Conservation (phyloP, 768 basidiomycete genomes). For the Mycena vulgaris region DNA sequence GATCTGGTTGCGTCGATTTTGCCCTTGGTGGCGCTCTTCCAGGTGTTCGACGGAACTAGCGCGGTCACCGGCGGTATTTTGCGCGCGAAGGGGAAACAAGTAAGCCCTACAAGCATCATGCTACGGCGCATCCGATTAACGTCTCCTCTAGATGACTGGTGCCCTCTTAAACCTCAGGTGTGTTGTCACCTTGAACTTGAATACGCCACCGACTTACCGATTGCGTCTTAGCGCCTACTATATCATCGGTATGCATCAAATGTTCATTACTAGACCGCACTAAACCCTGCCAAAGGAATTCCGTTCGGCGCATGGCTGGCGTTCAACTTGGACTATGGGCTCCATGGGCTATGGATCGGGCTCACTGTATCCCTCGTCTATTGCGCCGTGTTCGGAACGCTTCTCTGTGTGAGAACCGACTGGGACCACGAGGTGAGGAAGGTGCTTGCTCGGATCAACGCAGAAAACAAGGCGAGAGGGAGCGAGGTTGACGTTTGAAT, state of each 20-base stretch:
- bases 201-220: neutral
- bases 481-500: conserved; percentile 19
- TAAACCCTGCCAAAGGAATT: conserved; percentile 62
- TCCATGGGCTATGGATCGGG: conserved; percentile 90
- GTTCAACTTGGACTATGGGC: conserved; percentile 69
- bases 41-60: conserved; percentile 87
- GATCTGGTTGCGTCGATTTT: conserved; percentile 76
- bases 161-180: conserved; percentile 86
- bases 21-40: conserved; percentile 83
- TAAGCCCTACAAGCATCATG: conserved; percentile 29
- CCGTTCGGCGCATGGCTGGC: conserved; percentile 87
- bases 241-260: conserved; percentile 64
- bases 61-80: conserved; percentile 84
- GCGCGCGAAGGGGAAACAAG: conserved; percentile 87
- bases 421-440: conserved; percentile 81
- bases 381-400: conserved; percentile 67
- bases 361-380: conserved; percentile 78
- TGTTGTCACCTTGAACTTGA: conserved; percentile 1
- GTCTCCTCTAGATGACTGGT: conserved; percentile 68
- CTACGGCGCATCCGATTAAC: neutral
- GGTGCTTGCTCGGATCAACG: conserved; percentile 67
- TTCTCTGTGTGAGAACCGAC: conserved; percentile 70
- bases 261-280: conserved; percentile 6
- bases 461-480: conserved; percentile 54
- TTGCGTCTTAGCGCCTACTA: conserved; percentile 76